These are phyloP conservation scores for Camellia japonica DNA, from an alignment of 148 eudicot species.

Conservation along the genomic window DNA sequence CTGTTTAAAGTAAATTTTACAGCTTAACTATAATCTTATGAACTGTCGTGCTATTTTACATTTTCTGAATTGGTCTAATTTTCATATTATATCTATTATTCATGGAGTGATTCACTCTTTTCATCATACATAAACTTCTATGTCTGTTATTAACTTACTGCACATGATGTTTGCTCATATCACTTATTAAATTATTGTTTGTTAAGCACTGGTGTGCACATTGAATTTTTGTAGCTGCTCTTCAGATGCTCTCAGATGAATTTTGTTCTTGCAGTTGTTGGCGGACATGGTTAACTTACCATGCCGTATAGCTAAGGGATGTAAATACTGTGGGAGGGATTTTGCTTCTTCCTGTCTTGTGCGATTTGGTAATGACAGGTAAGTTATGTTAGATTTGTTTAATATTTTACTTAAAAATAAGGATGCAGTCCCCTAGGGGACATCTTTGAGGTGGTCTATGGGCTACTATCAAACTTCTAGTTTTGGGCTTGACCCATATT, in stretches of 20 bases:
- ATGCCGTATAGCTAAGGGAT: conserved; percentile 32
- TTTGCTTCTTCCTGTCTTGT: conserved; percentile 36
- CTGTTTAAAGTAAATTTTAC: conserved; percentile 57
- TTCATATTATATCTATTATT: background rate
- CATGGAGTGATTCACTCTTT: background rate
- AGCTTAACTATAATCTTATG: background rate
- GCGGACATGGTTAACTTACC: conserved; percentile 28
- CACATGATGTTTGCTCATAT: conserved; percentile 5
- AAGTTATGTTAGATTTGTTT: background rate
- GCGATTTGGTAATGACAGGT: conserved; percentile 24
- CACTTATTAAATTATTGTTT: background rate
- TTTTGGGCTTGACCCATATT: background rate
- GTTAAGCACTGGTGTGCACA: background rate
- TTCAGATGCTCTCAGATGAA: background rate
- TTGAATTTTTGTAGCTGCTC: background rate
- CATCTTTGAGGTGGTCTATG: background rate
- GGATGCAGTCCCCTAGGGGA: background rate
- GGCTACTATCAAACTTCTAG: background rate
- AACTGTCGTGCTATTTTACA: background rate
- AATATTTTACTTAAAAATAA: background rate
- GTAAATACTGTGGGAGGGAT: conserved; percentile 23
- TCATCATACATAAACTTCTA: background rate
- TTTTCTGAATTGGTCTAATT: background rate
- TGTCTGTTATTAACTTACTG: background rate
- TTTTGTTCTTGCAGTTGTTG: conserved; percentile 19